These are phyloP conservation scores for Macrophomina phaseolina DNA, from an alignment of 2,329 filamentous ascomycete species.

Conservation along the genomic window DNA sequence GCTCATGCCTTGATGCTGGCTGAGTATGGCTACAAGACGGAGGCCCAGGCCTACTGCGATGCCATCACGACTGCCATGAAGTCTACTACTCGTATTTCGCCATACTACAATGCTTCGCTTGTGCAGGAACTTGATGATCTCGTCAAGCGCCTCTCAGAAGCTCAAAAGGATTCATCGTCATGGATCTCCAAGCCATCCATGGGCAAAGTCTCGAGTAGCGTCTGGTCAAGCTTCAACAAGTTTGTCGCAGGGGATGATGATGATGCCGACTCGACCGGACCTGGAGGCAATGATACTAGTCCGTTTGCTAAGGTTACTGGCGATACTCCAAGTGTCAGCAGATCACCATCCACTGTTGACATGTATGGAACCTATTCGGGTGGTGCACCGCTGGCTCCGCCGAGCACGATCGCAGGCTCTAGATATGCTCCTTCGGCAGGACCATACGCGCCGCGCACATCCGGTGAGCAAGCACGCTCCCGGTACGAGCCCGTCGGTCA, in stretches of 20 bases:
- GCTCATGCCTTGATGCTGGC: slow-evolving; percentile 84
- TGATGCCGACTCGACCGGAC: slow-evolving; percentile 65
- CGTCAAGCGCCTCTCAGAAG: slow-evolving; percentile 79
- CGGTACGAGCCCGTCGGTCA: slow-evolving; percentile 49
- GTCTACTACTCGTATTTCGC: slow-evolving; percentile 80
- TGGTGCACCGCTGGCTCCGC: slow-evolving; percentile 47
- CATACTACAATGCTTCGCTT: slow-evolving; percentile 81
- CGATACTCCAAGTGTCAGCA: slow-evolving; percentile 57
- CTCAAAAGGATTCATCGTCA: slow-evolving; percentile 81
- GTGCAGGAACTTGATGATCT: slow-evolving; percentile 83
- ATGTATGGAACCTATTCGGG: slow-evolving; percentile 68
- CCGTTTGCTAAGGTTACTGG: slow-evolving; percentile 83
- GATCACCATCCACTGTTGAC: slow-evolving; percentile 73
- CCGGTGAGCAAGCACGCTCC: slow-evolving; percentile 57
- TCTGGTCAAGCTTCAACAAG: slow-evolving; percentile 93
- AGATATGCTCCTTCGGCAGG: slow-evolving; percentile 45
- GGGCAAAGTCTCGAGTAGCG: slow-evolving; percentile 89
- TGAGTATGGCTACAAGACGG: slow-evolving; percentile 79
- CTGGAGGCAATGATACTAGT: slow-evolving; percentile 64
- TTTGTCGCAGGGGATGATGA: slow-evolving; percentile 93
- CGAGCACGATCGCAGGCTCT: slow-evolving; percentile 40
- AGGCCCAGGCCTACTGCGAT: slow-evolving; percentile 92
- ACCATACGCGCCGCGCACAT: slow-evolving; percentile 54
- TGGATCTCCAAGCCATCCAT: slow-evolving; percentile 97
- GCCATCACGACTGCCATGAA: slow-evolving; percentile 77